Evolutionary conservation across 176 grass and related monocot genomes (phyloP).

Genomic region (Saccharum officinarum): DNA sequence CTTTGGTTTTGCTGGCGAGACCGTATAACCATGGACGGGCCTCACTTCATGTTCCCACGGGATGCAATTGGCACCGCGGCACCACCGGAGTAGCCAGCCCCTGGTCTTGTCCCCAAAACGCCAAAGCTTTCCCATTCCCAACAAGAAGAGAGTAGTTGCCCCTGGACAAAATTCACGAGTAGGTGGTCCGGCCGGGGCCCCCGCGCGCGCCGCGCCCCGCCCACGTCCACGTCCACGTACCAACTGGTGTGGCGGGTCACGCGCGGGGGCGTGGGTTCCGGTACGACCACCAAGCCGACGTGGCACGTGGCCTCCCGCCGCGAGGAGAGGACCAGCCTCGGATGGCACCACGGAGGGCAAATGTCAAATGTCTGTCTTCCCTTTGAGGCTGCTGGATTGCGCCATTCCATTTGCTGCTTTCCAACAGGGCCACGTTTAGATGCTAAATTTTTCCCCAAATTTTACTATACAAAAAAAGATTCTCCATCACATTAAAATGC

Average conservation of each 20-base stretch:
- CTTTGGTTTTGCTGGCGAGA: background rate
- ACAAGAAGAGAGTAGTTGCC: background rate
- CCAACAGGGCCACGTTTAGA: too few relatives aligned
- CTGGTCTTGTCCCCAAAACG: background rate
- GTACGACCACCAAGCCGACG: background rate
- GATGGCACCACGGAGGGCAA: background rate
- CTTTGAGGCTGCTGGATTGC: background rate
- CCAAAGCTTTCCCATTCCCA: background rate
- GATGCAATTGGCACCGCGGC: background rate
- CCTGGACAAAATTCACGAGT: background rate
- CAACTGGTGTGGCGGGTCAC: background rate
- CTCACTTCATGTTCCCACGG: background rate
- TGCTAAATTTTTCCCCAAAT: too few relatives aligned
- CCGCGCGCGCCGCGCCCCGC: too few relatives aligned
- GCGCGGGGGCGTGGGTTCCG: slow-evolving; percentile 9
- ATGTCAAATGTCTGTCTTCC: too few relatives aligned
- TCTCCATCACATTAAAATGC: too few relatives aligned
- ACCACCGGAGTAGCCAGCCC: background rate
- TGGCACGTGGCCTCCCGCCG: background rate
- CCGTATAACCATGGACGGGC: background rate
- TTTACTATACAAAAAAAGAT: too few relatives aligned
- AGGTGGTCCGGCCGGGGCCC: too few relatives aligned
- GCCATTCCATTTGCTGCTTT: background rate
- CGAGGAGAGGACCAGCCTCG: background rate
- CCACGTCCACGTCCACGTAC: background rate